Base-by-base conservation (phyloP, 768 basidiomycete species). In the Auricularia auricula-judae region DNA sequence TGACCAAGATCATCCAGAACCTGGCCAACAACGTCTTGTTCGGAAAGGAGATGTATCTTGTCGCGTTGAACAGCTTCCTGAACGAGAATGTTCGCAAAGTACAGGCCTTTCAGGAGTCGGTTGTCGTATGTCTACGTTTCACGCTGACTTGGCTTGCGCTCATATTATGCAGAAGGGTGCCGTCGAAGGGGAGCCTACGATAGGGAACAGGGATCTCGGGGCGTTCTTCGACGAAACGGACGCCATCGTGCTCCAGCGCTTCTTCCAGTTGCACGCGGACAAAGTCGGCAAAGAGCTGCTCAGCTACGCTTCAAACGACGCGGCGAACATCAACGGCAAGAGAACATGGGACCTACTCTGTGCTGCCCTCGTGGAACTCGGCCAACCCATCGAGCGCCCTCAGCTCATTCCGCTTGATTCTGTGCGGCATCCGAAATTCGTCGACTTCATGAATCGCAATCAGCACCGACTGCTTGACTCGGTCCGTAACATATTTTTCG, bases 21-120 rank as follows among this genome's bases (percentile, higher is more conserved):
- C 76, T 97, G 36, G 93, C 93, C 21, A 98, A 97, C 76, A 96
- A 97, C 69, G 88, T 95, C 61, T 86, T 91, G 70, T 96, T 96
- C 68, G 91, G 89, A 11, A 94, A 94, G 73, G 93, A 96, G 70
- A 83, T 85, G 3, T 86, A 91, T 62, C 88, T 91, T 62, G 77
- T 84, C 39, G 84, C 81, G 51, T 84, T 94, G 35, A 90, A 89
- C 2, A 80, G 84, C 44, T 93, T 88, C 76, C 74, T 94, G 64
- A 89, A 84, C 64, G 87, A 89, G 7, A 59, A 59, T 29, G 23
- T 14, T 8, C 56, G 56, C 7, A 59, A 59, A 23, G 23, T 59
- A 4, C 56, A 35, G 14, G 56, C 29, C 8, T 59, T 59, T 18
- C 23, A 33, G 29, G 56, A 59, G 34, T 14, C 23, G 67, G 77